Evolutionary conservation across 768 basidiomycete species (phyloP), one percentile per base, ranked within the genome.

Genomic region (Mycena latifolia): DNA sequence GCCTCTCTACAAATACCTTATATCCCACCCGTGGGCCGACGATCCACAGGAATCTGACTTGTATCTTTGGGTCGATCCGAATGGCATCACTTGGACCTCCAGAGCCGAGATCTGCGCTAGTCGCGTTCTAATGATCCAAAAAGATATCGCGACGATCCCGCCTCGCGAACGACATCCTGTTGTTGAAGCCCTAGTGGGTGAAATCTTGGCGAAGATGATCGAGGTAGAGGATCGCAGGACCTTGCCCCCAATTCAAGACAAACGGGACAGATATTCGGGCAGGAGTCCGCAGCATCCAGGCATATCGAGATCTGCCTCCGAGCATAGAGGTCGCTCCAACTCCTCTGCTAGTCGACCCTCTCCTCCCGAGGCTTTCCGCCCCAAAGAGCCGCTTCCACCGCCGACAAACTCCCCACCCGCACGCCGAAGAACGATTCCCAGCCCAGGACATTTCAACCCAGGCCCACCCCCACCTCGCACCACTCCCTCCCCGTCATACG

Each of bases 181-280:
- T 47, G 69, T 70, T 25, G 65, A 65, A 22, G 65, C 69, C 14
- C 65, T 70, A 5, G 61, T 66, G 14, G 33, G 57, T 17, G 65
- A 70, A 66, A 70, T 70, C 25, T 18, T 70, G 41, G 57, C 20
- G 41, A 70, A 59, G 48, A 70, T 70, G 69, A 50, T 70, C 17
- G 56, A 66, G 17, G 48, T 17, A 24, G 65, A 70, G 41, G 69
- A 70, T 20, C 55, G 20, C 27, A 51, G 56, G 51, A 55, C 64
- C 20, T 50, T 66, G 15, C 69, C 64, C 5, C 65, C 61, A 14
- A 70, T 66, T 27, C 65, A 50, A 35, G 65, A 66, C 59, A 47
- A 43, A 39, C 31, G 58, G 24, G 48, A 52, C 25, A 52, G 59
- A 7, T 63, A 66, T 28, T 61, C 65, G 35, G 54, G 29, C 27